Evolutionary conservation across 2,329 filamentous ascomycete species (phyloP), one percentile per base, ranked within the genome.

Genomic region (Beauveria sp.): DNA sequence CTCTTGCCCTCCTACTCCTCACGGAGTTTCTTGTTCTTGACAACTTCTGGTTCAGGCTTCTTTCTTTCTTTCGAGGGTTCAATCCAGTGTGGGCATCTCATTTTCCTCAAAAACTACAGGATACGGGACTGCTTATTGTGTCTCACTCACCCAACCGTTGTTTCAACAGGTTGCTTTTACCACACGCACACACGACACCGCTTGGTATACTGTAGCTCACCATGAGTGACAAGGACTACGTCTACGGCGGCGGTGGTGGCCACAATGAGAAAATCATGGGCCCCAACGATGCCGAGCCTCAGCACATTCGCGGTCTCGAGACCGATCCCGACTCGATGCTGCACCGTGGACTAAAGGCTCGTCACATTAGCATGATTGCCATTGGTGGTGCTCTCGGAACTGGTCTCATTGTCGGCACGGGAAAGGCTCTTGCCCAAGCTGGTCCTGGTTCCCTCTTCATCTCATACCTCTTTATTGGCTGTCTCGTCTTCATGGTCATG

Each of bases 401-500:
- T 59, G 88, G 88, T 72, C 78, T 91, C 61, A 88, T 91, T 66
- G 88, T 91, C 68, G 88, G 88, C 65, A 87, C 83, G 45, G 81
- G 81, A 63, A 80, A 79, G 70, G 79, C 80, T 3, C 77, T 83
- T 31, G 79, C 78, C 24, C 76, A 80, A 66, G 79, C 79, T 55
- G 80, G 80, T 0, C 88, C 88, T 55, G 88, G 78, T 22, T 84
- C 87, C 10, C 84, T 91, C 71, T 80, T 91, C 67, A 88, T 91
- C 71, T 86, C 86, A 10, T 91, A 91, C 75, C 79, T 83, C 43
- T 72, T 88, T 64, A 82, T 90, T 66, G 88, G 88, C 66, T 75
- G 88, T 52, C 75, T 95, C 63, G 90, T 93, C 66, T 95, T 87
- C 74, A 77, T 91, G 48, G 90, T 95, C 67, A 92, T 95, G 89